Base-by-base conservation (phyloP, 108 stramenopile genomes). In the Conticribra guillardii region DNA sequence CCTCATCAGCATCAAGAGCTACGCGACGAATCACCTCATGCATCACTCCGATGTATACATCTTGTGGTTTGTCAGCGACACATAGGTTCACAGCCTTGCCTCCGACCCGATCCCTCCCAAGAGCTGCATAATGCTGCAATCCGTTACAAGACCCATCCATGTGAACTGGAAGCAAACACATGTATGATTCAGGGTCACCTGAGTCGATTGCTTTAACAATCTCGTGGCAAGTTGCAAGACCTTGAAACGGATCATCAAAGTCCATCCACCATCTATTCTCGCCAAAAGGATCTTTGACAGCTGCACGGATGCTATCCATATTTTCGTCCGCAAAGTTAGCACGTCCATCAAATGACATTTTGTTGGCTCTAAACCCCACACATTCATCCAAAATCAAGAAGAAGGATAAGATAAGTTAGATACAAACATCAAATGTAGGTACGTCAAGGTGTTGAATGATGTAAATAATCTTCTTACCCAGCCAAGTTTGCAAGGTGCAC, bases 121-220 rank as follows among this genome's bases (percentile, higher is more conserved):
- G 87, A 8, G 98, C 98, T 26, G 98, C 98, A 73, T 99, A 99
- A 82, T 99, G 99, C 71, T 99, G 99, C 54, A 99, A 79, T 2
- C 99, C 99, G 69, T 99, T 99, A 82, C 99, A 99, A 9, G 97
- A 97, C 18, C 99, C 97, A 73, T 99, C 99, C 96, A 94, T 96
- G 68, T 98, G 98, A 52, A 99, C 97, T 14, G 98, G 97, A 24
- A 99, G 71, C 22, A 74, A 75, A 59, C 94, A 98, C 72, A 84
- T 71, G 75, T 93, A 99, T 47, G 76, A 63, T 60, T 85, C 83
- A 0, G 96, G 97, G 82, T 97, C 86, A 15, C 90, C 96, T 23
- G 87, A 91, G 69, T 96, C 94, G 51, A 98, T 85, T 11, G 99
- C 99, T 9, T 73, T 57, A 9, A 84, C 85, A 59, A 99, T 87